Evolutionary conservation across 208 protist species (phyloP), one percentile per base, ranked within the genome.

Genomic region (Trypanosoma brucei): DNA sequence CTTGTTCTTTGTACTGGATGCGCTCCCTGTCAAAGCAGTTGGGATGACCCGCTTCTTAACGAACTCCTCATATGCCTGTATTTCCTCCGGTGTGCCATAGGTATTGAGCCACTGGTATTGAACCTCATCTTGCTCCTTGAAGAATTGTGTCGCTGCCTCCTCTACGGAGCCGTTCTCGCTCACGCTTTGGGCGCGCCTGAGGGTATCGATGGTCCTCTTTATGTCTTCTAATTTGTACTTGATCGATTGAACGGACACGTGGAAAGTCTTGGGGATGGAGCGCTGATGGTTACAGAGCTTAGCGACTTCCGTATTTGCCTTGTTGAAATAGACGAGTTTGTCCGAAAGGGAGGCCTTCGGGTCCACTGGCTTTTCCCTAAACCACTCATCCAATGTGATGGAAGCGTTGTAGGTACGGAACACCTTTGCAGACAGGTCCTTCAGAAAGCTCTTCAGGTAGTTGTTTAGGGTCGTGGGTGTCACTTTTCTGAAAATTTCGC

Each of bases 351-450:
- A 84, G 36, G 81, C 65, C 48, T 84, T 83, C 1, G 67, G 39
- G n/a, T 88, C 55, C 34, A 91, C 86, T 5, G 88, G 91, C 51
- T 84, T 91, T 67, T 97, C 89, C 56, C 86, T 84, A 59, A 99
- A 96, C 86, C 97, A 94, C n/a, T 84, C 55, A 65, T 99, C 89
- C 14, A 99, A 83, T 7, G 96, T 98, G 55, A 98, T 89, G 22
- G 98, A 99, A 37, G 98, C 98, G 81, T 99, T 99, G 84, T 98
- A 99, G 31, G 98, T 99, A 97, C 98, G 98, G 79, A 99, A 99
- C 37, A 99, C 98, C 84, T 99, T 99, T 6, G 98, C 98, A 5
- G 88, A 91, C 51, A 99, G 83, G 38, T 94, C 98, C 13, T 80
- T 74, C 97, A 99, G 99, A 68, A 98, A 93, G 2, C 65, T 84